Conservation (phyloP, 345 rosid species). For the Murraya koenigii region DNA sequence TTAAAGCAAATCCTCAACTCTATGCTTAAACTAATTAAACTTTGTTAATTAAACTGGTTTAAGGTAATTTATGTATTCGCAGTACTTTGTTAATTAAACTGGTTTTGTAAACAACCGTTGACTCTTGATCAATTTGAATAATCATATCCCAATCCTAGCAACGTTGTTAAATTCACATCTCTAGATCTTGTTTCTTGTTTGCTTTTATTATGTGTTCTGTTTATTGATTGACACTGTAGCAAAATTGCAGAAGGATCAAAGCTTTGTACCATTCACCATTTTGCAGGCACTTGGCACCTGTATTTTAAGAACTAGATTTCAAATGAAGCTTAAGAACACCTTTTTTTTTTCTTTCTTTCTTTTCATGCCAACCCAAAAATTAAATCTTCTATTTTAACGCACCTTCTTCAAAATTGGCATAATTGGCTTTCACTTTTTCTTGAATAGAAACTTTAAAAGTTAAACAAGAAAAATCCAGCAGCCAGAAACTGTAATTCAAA, state of each 20-base stretch:
- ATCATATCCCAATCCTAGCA: background rate
- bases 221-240: background rate
- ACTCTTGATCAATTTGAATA: background rate
- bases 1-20: constrained; percentile 39
- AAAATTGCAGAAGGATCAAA: background rate
- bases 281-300: background rate
- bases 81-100: background rate
- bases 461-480: background rate
- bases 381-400: background rate
- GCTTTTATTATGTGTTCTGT: background rate
- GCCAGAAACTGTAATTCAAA: constrained; percentile 8
- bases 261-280: background rate
- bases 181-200: background rate
- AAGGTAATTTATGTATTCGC: background rate
- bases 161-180: background rate
- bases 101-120: background rate
- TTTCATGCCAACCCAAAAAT: background rate
- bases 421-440: background rate
- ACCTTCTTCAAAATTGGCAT: background rate
- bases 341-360: background rate
- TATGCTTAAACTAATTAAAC: constrained; percentile 14
- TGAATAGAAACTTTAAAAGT: background rate
- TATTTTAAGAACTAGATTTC: background rate
- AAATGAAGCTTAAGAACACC: background rate
- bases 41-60: background rate